Evolutionary conservation across 2,329 filamentous ascomycete species (phyloP).

Genomic region (Ascochyta clinopodiicola): DNA sequence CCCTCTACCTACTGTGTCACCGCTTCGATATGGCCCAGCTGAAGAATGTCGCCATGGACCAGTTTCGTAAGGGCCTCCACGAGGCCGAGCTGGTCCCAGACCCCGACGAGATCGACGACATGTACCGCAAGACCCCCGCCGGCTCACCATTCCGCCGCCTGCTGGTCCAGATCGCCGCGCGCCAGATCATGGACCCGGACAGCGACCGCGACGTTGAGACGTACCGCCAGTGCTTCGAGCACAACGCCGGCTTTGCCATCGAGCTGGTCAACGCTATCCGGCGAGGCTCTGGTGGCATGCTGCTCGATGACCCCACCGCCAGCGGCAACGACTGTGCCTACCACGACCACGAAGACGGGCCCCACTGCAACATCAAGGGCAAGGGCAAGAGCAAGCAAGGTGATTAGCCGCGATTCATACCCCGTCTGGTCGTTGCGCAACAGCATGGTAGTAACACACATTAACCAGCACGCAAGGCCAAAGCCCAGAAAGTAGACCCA

Average conservation of each 20-base stretch:
- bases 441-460: conserved; percentile 42
- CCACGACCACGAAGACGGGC: conserved; percentile 58
- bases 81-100: conserved; percentile 61
- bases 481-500: conserved; percentile 31
- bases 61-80: conserved; percentile 59
- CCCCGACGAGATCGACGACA: conserved; percentile 61
- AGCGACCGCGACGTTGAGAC: conserved; percentile 56
- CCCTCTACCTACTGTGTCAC: conserved; percentile 60
- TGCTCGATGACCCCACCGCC: conserved; percentile 60
- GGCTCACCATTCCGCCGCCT: conserved; percentile 58
- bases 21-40: conserved; percentile 58
- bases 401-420: conserved; percentile 36
- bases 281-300: conserved; percentile 55
- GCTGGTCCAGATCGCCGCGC: conserved; percentile 61
- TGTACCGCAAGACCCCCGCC: conserved; percentile 56
- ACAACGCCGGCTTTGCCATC: conserved; percentile 59
- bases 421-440: conserved; percentile 20
- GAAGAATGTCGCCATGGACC: conserved; percentile 62
- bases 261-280: conserved; percentile 62
- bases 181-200: conserved; percentile 64
- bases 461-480: conserved; percentile 47
- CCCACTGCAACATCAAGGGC: conserved; percentile 47
- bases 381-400: conserved; percentile 45
- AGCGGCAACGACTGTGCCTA: conserved; percentile 55
- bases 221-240: conserved; percentile 59